Conservation (phyloP, 495 filamentous ascomycete genomes). For the Zalerion maritima region DNA sequence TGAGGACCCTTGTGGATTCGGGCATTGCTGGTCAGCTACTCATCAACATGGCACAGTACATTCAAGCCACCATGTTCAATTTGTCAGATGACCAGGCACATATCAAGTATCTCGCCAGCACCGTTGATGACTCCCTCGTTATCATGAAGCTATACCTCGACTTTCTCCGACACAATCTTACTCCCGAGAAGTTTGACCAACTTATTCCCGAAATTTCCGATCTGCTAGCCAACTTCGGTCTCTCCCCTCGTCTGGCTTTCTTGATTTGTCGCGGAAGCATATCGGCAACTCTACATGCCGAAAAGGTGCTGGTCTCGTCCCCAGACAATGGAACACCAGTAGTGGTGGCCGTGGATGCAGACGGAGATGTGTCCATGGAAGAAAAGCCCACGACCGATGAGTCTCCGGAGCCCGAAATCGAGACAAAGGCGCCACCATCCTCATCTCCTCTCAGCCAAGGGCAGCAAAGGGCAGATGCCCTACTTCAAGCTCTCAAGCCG, state of each 20-base stretch:
- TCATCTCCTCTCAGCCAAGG: slow-evolving; percentile 9
- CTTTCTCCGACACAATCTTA: slow-evolving; percentile 64
- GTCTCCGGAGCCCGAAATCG: slow-evolving; percentile 9
- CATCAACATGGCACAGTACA: slow-evolving; percentile 79
- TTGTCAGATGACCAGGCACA: slow-evolving; percentile 51
- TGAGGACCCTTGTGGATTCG: slow-evolving; percentile 59
- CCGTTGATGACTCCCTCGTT: slow-evolving; percentile 79
- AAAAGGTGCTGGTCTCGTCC: slow-evolving; percentile 12
- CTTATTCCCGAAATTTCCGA: slow-evolving; percentile 61
- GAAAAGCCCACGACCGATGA: slow-evolving; percentile 26
- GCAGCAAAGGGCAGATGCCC: slow-evolving; percentile 33
- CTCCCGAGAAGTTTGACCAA: slow-evolving; percentile 62
- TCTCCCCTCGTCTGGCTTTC: slow-evolving; percentile 76
- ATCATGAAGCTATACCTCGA: slow-evolving; percentile 81
- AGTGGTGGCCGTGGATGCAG: slow-evolving; percentile 20
- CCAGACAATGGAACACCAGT: no score
- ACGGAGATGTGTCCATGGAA: slow-evolving; percentile 27
- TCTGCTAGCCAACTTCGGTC: slow-evolving; percentile 63
- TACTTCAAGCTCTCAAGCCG: slow-evolving; percentile 61
- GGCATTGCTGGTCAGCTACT: slow-evolving; percentile 64
- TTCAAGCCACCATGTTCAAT: slow-evolving; percentile 62
- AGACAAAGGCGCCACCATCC: slow-evolving; percentile 7
- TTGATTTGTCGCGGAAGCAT: slow-evolving; percentile 67
- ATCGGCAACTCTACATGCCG: slow-evolving; percentile 25
- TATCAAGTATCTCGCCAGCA: slow-evolving; percentile 66